Base-by-base conservation (phyloP, 306 rosid genomes). In the Potentilla sterilis region DNA sequence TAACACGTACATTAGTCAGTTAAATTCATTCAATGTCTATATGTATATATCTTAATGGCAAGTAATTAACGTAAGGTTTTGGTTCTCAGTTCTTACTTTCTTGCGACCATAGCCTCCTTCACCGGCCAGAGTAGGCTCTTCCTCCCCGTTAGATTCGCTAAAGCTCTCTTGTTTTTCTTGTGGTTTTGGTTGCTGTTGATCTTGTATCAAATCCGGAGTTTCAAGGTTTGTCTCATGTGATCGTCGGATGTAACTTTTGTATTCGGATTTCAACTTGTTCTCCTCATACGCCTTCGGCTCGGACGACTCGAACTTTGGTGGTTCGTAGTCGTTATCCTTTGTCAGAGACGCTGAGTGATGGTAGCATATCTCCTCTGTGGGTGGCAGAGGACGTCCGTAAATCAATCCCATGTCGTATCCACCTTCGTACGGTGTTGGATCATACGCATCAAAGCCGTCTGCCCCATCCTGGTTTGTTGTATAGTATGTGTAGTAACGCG, bases 361-460 rank as follows among this genome's bases (percentile, higher is more conserved):
- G 18, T 35, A 75, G n/a, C 72, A 75, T 12, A 44, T 75, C 40
- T 38, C 7, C 0, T 87, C 86, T 1, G 86, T 81, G 0, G 90
- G 92, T 4, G 79, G 79, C 16, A 87, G 24, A 21, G 95, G 90
- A n/a, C 87, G 90, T 15, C 95, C 92, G 40, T 87, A 87, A 5
- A 84, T 89, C 28, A 87, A 61, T 4, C 13, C 35, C 35, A 87
- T 81, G 73, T 89, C 83, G 78, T 89, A 89, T 2, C 92, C 92
- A 6, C 95, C 95, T 7, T 89, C 85, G 51, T 89, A 89, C 0
- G 92, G 95, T 0, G 92, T 87, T 0, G 92, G 90, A 61, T 87
- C 95, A 67, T 75, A 87, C 35, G 75, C 85, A 43, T 79, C 87
- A 61, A n/a, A 89, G 34, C 77, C 85, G n/a, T 86, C 85, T 0